These are phyloP conservation scores for Strombidium stylifer DNA, from an alignment of 73 alveolate genomes.

Conservation along the genomic window DNA sequence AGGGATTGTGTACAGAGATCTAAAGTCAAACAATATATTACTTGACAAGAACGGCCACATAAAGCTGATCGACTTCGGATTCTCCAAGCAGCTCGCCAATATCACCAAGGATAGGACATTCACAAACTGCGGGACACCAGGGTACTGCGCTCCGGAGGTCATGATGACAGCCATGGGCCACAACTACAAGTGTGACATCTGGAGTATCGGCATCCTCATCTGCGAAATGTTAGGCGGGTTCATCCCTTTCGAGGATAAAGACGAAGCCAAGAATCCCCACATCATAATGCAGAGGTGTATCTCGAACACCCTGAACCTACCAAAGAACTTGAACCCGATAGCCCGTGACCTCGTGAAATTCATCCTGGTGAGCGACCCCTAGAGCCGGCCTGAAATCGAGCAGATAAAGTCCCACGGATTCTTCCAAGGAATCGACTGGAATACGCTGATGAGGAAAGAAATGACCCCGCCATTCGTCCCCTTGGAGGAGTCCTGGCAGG, in stretches of 20 bases:
- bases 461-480: too few relatives aligned
- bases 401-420: conserved; percentile 64
- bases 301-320: not conserved
- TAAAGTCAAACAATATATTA: conserved; percentile 84
- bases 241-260: conserved; percentile 46
- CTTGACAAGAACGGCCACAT: conserved; percentile 55
- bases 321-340: conserved; percentile 11
- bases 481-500: too few relatives aligned
- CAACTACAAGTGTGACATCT: conserved; percentile 65
- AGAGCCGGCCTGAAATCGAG: conserved; percentile 30
- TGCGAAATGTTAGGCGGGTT: conserved; percentile 59
- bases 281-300: not conserved
- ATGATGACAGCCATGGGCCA: conserved; percentile 49
- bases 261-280: conserved; percentile 22
- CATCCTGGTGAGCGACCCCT: conserved; percentile 48
- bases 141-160: conserved; percentile 72
- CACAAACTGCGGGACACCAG: conserved; percentile 73
- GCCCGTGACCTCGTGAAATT: conserved; percentile 42
- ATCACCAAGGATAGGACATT: conserved; percentile 37
- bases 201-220: conserved; percentile 64
- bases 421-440: conserved; percentile 68
- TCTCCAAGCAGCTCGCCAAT: conserved; percentile 59
- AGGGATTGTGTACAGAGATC: conserved; percentile 84
- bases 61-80: conserved; percentile 87
- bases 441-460: conserved; percentile 54